phyloP scores from a whole-genome alignment of 768 basidiomycete genomes.

The Paxillus ammoniavirescens region DNA sequence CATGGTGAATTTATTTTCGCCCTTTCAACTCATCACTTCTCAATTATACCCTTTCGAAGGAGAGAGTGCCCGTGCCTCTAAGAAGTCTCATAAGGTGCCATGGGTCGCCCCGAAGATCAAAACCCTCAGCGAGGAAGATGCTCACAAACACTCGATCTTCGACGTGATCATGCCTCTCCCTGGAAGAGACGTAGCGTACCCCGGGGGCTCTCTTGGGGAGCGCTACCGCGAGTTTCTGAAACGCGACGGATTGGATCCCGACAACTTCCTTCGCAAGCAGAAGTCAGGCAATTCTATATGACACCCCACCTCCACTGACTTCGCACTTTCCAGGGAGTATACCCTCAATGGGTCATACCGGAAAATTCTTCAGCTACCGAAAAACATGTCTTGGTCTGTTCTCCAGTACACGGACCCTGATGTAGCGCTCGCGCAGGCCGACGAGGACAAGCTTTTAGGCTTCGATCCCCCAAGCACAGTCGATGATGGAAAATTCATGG shows the following conservation, averaged over 20 bases:
- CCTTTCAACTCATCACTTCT: slow-evolving; percentile 4
- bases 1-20: slow-evolving; percentile 22
- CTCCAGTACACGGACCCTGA: slow-evolving; percentile 93
- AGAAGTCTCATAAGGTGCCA: slow-evolving; percentile 33
- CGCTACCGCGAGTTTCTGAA: slow-evolving; percentile 78
- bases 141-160: slow-evolving; percentile 82
- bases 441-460: slow-evolving; percentile 88
- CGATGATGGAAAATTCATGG: slow-evolving; percentile 80
- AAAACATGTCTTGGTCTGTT: slow-evolving; percentile 76
- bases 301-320: slow-evolving; percentile 6
- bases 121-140: slow-evolving; percentile 72
- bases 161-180: slow-evolving; percentile 98
- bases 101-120: slow-evolving; percentile 73
- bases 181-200: slow-evolving; percentile 91
- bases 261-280: slow-evolving; percentile 87
- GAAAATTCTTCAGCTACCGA: slow-evolving; percentile 84
- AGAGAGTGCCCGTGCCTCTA: slow-evolving; percentile 12
- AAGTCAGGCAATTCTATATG: slow-evolving; percentile 49
- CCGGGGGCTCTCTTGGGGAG: slow-evolving; percentile 84
- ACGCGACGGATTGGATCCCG: slow-evolving; percentile 86
- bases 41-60: slow-evolving; percentile 16
- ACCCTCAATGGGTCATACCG: slow-evolving; percentile 92
- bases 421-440: slow-evolving; percentile 87
- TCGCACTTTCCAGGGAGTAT: slow-evolving; percentile 64
- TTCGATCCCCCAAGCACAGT: slow-evolving; percentile 68